Base-by-base conservation (phyloP, 208 protist genomes). In the Porcisia hertigi region DNA sequence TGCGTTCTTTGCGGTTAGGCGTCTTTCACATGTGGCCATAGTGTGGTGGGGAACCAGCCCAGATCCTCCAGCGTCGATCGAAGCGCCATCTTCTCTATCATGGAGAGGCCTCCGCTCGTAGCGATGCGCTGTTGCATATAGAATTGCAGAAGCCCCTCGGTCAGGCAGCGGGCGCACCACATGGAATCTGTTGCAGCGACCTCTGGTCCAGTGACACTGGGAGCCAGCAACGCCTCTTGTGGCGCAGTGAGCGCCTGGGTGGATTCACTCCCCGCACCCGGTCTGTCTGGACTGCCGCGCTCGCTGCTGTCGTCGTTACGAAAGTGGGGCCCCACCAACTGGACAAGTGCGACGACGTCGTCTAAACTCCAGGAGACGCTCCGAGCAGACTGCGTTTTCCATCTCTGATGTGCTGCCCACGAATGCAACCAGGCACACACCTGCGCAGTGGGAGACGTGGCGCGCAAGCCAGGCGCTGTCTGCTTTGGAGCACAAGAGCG, bases 281-380 rank as follows among this genome's bases (percentile, higher is more conserved):
- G 7, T 47, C 25, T 25, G 62, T 34, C 0, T 34, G 39, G 9
- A 18, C 41, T 49, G 20, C 62, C 25, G 34, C 36, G 23, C 36
- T 23, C n/a, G 9, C 18, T 49, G 62, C 23, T n/a, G 23, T 49
- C 23, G 45, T 70, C 49, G 65, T 39, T 3, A 6, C 47, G 47
- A 1, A 83, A 52, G 60, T 64, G 71, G 7, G 72, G 71, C 3
- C 67, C 77, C 8, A 75, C 71, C 16, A 84, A 57, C 79, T 86
- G 81, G 23, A 88, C 49, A 60, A 91, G 72, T 6, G 80, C 71
- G 23, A 86, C 83, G 72, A 88, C 47, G 16, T 84, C 77, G 36
- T 85, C 75, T 55, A 91, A 75, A 20, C 81, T 66, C 83, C 83
- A 81, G 43, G 53, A 54, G 36, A 58, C 23, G 64, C 23, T 39